Base-by-base conservation (phyloP, 1,284 basidiomycete species). In the Apiotrichum domesticum region DNA sequence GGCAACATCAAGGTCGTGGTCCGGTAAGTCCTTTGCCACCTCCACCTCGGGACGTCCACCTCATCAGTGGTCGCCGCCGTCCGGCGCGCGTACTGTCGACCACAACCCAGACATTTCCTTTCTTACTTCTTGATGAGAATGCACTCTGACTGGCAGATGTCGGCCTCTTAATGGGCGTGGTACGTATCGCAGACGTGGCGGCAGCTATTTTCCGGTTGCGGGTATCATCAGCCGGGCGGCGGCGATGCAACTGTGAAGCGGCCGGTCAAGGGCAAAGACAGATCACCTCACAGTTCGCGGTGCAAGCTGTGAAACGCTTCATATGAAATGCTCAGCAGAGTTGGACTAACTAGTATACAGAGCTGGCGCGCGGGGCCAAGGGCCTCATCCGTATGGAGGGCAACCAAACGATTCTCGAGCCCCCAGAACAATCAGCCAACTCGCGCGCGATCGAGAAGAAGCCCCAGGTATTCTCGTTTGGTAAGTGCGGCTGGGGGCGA, bases 1-100 rank as follows among this genome's bases (percentile, higher is more conserved):
- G 60, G 60, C 34, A 95, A 95, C 79, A 95, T 95, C 83, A 95
- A 80, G 64, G 91, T 95, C 76, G 91, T 95, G 55, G 91, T 95
- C 62, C 85, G 74, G 74, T 75, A 43, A 39, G 14, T 15, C 14
- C 29, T n/a, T 21, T 11, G 37, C 14, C 13, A 43, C 29, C 35
- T 32, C 51, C 45, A 6, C 10, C 46, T 34, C 13, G 37, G 37
- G 13, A 13, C 37, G 7, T 39, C 37, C 7, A 39, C 37, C 37
- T 7, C 37, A 21, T 21, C 21, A 21, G 21, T 21, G 21, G 21
- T 21, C 21, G 21, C 21, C 21, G 21, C 21, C 21, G 21, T 21
- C 21, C 21, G 37, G 37, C 37, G 37, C 37, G 37, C 37, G 8
- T 9, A 39, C 8, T 13, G 37, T 13, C 37, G 37, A 39, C 8